Conservation (phyloP, 306 rosid species). For the Castanospermum australe region DNA sequence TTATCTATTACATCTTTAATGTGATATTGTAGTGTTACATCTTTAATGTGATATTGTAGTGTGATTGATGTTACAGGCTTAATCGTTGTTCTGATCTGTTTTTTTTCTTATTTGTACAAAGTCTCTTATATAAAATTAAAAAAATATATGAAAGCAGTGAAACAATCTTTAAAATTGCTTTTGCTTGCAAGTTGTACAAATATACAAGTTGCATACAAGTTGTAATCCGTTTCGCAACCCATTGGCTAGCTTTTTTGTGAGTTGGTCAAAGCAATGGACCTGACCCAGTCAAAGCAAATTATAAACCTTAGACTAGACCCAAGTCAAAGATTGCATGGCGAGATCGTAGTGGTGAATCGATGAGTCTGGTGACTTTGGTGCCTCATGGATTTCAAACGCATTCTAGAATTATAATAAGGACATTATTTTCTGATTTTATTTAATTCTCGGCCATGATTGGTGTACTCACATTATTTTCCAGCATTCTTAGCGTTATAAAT, state of each 20-base stretch:
- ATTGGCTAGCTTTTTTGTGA: background rate
- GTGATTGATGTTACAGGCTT: no score
- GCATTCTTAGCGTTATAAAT: no score
- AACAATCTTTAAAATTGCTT: background rate
- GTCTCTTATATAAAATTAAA: no score
- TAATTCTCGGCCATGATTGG: no score
- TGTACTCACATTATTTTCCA: no score
- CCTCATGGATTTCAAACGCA: background rate
- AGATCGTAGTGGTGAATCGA: background rate
- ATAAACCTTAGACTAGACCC: constrained; percentile 11
- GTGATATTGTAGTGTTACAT: no score
- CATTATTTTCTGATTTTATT: background rate
- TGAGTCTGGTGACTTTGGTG: background rate
- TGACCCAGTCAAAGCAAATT: background rate
- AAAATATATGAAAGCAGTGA: background rate
- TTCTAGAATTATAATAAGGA: background rate
- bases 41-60: no score
- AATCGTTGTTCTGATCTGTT: no score
- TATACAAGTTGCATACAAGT: no score
- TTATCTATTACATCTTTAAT: no score
- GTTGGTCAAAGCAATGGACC: background rate
- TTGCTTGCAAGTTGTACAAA: background rate
- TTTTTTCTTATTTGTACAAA: no score
- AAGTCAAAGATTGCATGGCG: background rate
- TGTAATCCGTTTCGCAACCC: constrained; percentile 1